Conservation (phyloP, 2,329 filamentous ascomycete genomes). For the Fusarium sp. region DNA sequence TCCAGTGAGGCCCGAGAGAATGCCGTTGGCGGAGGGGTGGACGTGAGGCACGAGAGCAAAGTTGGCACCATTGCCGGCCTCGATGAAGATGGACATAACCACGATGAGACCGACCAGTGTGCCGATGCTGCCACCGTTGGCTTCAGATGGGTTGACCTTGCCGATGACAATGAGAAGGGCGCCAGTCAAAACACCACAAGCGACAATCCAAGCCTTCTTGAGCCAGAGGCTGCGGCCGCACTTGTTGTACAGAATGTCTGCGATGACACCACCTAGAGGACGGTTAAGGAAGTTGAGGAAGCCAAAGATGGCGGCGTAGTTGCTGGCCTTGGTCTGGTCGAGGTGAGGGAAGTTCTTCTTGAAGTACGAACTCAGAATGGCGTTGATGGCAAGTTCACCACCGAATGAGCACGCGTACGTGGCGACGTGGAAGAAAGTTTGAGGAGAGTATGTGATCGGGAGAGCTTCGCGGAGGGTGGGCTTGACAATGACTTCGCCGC, state of each 20-base stretch:
- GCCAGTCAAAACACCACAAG: slow-evolving; percentile 72
- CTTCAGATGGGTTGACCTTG: slow-evolving; percentile 70
- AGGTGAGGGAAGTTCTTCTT: slow-evolving; percentile 70
- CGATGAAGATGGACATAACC: slow-evolving; percentile 83
- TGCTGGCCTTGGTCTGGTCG: slow-evolving; percentile 67
- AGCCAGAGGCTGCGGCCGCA: slow-evolving; percentile 54
- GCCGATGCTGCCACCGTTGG: slow-evolving; percentile 55
- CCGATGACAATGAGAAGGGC: slow-evolving; percentile 73
- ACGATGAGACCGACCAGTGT: slow-evolving; percentile 83
- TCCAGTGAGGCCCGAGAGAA: slow-evolving; percentile 82
- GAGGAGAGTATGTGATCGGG: slow-evolving; percentile 63
- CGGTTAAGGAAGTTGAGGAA: slow-evolving; percentile 78
- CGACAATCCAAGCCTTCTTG: slow-evolving; percentile 62
- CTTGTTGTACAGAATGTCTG: slow-evolving; percentile 64
- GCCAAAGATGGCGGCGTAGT: slow-evolving; percentile 80
- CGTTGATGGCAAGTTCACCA: slow-evolving; percentile 73
- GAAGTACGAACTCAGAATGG: slow-evolving; percentile 71
- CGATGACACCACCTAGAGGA: slow-evolving; percentile 72
- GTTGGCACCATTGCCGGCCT: slow-evolving; percentile 87
- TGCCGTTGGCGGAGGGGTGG: slow-evolving; percentile 83
- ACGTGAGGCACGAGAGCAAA: slow-evolving; percentile 91
- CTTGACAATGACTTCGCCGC: slow-evolving; percentile 66
- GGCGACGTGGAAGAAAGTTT: slow-evolving; percentile 67
- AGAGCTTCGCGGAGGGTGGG: slow-evolving; percentile 67
- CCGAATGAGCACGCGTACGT: slow-evolving; percentile 76